These are phyloP conservation scores for Penicillium pancosmium DNA, from an alignment of 495 filamentous ascomycete genomes.

Conservation along the genomic window DNA sequence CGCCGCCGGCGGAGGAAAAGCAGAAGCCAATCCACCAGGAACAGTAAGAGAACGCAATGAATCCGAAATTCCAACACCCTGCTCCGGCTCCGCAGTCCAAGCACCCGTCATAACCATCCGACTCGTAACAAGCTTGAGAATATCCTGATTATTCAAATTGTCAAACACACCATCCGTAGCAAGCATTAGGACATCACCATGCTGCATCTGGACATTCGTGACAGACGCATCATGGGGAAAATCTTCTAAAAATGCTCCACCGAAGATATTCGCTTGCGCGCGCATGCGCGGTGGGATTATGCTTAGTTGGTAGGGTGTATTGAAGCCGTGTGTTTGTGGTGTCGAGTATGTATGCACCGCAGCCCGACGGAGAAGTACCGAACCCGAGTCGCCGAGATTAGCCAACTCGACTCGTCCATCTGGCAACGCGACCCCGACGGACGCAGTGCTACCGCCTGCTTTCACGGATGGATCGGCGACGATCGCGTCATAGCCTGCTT, in stretches of 20 bases:
- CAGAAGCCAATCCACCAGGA: slow-evolving; percentile 39
- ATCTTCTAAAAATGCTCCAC: slow-evolving; percentile 78
- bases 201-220: slow-evolving; percentile 70
- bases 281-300: slow-evolving; percentile 81
- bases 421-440: slow-evolving; percentile 69
- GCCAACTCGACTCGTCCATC: slow-evolving; percentile 81
- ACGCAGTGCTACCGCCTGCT: slow-evolving; percentile 89
- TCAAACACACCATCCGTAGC: slow-evolving; percentile 97
- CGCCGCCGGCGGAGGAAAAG: slow-evolving; percentile 22
- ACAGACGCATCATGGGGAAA: slow-evolving; percentile 82
- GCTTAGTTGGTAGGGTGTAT: slow-evolving; percentile 93
- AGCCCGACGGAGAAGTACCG: slow-evolving; percentile 79
- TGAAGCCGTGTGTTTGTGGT: slow-evolving; percentile 95
- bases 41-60: slow-evolving; percentile 55
- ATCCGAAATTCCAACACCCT: slow-evolving; percentile 59
- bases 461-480: slow-evolving; percentile 69
- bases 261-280: slow-evolving; percentile 74
- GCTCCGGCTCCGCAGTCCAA: slow-evolving; percentile 62
- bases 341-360: slow-evolving; percentile 79
- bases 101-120: slow-evolving; percentile 73
- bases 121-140: slow-evolving; percentile 74
- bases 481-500: slow-evolving; percentile 79
- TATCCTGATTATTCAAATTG: slow-evolving; percentile 88
- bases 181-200: slow-evolving; percentile 89
- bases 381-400: slow-evolving; percentile 98